These are phyloP conservation scores for Xylariaceae sp. DNA, from an alignment of 2,329 filamentous ascomycete species.

Conservation along the genomic window DNA sequence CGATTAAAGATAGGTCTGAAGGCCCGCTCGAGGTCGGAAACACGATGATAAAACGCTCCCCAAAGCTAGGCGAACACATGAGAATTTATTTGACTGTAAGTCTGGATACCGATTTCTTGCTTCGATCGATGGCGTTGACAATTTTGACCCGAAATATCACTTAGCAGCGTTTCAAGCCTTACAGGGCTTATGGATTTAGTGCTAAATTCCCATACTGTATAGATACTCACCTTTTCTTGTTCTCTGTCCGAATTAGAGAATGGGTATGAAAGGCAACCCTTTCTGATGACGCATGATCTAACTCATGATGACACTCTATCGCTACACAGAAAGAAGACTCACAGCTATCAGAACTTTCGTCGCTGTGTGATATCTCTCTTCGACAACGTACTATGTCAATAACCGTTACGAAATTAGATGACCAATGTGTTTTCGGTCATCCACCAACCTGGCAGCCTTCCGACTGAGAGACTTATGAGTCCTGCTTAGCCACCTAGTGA, in stretches of 20 bases:
- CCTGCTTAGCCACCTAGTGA: too few species aligned
- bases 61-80: slow-evolving; percentile 14
- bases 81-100: slow-evolving; percentile 3
- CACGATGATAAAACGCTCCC: slow-evolving; percentile 3
- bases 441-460: too few species aligned
- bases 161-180: slow-evolving; percentile 12
- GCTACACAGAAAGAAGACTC: slow-evolving; percentile 14
- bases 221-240: slow-evolving; percentile 20
- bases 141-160: slow-evolving; percentile 22
- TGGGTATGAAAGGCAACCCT: slow-evolving; percentile 8
- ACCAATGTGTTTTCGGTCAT: too few species aligned
- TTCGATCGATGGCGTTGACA: slow-evolving; percentile 22
- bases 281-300: slow-evolving; percentile 17
- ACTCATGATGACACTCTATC: slow-evolving; percentile 17
- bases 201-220: slow-evolving; percentile 11
- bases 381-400: too few species aligned
- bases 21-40: slow-evolving; percentile 3
- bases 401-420: too few species aligned
- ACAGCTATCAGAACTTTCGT: slow-evolving; percentile 14
- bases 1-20: slow-evolving; percentile 8
- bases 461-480: too few species aligned
- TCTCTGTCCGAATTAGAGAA: slow-evolving; percentile 16
- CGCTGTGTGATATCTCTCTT: too few species aligned
- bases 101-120: slow-evolving; percentile 16
- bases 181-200: slow-evolving; percentile 13